phyloP scores from a whole-genome alignment of 768 basidiomycete genomes.

The Candolleomyces aberdarensis region DNA sequence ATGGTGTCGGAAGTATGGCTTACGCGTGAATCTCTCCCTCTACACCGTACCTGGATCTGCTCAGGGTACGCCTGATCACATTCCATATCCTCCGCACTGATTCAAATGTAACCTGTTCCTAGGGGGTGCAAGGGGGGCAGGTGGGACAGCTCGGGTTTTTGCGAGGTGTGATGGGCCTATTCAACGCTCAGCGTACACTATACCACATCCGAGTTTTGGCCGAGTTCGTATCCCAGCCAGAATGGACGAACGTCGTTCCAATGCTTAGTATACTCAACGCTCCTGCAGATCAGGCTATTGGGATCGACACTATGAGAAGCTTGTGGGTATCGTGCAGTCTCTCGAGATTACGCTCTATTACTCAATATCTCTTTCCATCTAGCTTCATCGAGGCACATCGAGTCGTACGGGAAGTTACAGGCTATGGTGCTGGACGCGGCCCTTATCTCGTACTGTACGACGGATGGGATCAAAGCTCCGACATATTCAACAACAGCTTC shows the following conservation, averaged over 20 bases:
- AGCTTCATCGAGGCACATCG: constrained; percentile 46
- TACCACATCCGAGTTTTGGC: constrained; percentile 66
- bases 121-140: constrained; percentile 58
- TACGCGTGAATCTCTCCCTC: constrained; percentile 79
- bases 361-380: neutral
- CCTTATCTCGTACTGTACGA: constrained; percentile 43
- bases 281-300: constrained; percentile 29
- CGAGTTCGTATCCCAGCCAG: constrained; percentile 72
- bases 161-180: constrained; percentile 72
- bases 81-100: neutral
- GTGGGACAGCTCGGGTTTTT: constrained; percentile 66
- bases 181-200: constrained; percentile 74
- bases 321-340: constrained; percentile 51
- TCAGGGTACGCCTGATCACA: too few relatives aligned
- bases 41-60: constrained; percentile 72
- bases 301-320: constrained; percentile 27
- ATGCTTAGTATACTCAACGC: constrained; percentile 61
- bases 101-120: constrained; percentile 27
- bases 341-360: neutral
- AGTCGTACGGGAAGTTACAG: constrained; percentile 64
- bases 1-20: constrained; percentile 88
- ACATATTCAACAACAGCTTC: constrained; percentile 36
- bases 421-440: constrained; percentile 66
- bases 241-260: constrained; percentile 43
- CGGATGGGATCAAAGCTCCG: constrained; percentile 26